Evolutionary conservation across 1,139 yeast genomes (phyloP).

Genomic region (Wickerhamiella pararugosa): DNA sequence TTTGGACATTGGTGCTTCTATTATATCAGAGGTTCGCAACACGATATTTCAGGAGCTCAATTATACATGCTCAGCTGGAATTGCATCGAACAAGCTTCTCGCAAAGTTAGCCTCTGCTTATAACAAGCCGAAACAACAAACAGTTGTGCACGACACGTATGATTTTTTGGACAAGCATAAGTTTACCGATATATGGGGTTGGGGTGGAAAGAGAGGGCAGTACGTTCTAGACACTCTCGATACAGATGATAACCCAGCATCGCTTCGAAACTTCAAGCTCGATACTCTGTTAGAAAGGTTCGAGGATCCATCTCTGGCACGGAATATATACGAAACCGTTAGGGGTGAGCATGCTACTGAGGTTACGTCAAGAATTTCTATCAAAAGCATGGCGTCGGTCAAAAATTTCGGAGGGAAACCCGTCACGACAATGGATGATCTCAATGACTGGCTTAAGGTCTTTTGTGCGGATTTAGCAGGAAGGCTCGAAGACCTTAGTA

Average conservation of each 20-base stretch:
- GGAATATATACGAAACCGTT: constrained; percentile 40
- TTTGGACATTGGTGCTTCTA: constrained; percentile 47
- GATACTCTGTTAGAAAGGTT: constrained; percentile 15
- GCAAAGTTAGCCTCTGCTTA: constrained; percentile 86
- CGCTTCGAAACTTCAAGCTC: constrained; percentile 18
- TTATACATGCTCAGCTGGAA: constrained; percentile 84
- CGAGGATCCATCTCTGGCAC: constrained; percentile 33
- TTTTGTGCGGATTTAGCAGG: constrained; percentile 67
- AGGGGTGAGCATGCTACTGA: constrained; percentile 46
- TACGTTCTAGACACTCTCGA: constrained; percentile 30
- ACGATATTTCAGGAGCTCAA: constrained; percentile 41
- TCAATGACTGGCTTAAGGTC: constrained; percentile 66
- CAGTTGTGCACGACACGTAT: constrained; percentile 42
- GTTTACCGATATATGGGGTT: constrained; percentile 65
- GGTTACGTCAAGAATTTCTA: constrained; percentile 41
- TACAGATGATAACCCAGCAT: constrained; percentile 20
- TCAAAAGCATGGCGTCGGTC: constrained; percentile 79
- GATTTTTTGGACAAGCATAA: constrained; percentile 46
- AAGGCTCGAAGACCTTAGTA: constrained; percentile 44
- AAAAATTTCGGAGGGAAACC: constrained; percentile 52
- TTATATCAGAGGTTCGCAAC: constrained; percentile 39
- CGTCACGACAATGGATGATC: constrained; percentile 40
- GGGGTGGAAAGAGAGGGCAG: constrained; percentile 84
- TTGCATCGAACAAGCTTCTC: constrained; percentile 57
- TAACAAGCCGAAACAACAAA: constrained; percentile 76